These are phyloP conservation scores for Ceratocystis cubensis DNA, from an alignment of 2,329 filamentous ascomycete genomes.

Conservation along the genomic window DNA sequence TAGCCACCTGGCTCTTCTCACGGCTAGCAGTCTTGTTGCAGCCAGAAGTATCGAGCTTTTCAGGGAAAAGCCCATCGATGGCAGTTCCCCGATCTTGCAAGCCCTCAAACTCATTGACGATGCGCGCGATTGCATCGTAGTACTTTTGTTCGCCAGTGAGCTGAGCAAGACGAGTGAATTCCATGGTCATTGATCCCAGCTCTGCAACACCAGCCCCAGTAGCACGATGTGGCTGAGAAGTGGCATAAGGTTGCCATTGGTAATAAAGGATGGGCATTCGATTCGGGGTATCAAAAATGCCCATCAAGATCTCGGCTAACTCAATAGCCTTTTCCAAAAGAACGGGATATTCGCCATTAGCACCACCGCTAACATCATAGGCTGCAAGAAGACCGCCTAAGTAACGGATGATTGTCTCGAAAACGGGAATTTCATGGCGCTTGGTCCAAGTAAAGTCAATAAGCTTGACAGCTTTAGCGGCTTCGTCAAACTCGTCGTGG, in stretches of 20 bases:
- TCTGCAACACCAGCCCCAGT: slow-evolving; percentile 51
- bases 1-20: slow-evolving; percentile 20
- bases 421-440: slow-evolving; percentile 65
- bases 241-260: slow-evolving; percentile 56
- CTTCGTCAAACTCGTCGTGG: slow-evolving; percentile 66
- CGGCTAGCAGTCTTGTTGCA: slow-evolving; percentile 48
- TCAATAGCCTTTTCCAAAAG: slow-evolving; percentile 68
- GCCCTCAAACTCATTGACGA: slow-evolving; percentile 66
- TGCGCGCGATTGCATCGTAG: slow-evolving; percentile 78
- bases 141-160: slow-evolving; percentile 70
- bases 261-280: slow-evolving; percentile 80
- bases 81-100: slow-evolving; percentile 57
- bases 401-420: slow-evolving; percentile 86
- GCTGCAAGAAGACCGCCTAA: slow-evolving; percentile 74
- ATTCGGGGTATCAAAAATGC: slow-evolving; percentile 83
- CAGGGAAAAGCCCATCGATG: slow-evolving; percentile 68
- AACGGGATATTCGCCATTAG: slow-evolving; percentile 43
- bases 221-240: slow-evolving; percentile 52
- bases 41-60: slow-evolving; percentile 63
- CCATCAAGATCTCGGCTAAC: slow-evolving; percentile 67
- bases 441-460: slow-evolving; percentile 73
- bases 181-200: slow-evolving; percentile 67
- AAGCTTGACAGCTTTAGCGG: slow-evolving; percentile 51
- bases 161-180: slow-evolving; percentile 82
- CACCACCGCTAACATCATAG: slow-evolving; percentile 67